phyloP scores from a whole-genome alignment of 2,329 filamentous ascomycete species.

The Cladophialophora carrionii region DNA sequence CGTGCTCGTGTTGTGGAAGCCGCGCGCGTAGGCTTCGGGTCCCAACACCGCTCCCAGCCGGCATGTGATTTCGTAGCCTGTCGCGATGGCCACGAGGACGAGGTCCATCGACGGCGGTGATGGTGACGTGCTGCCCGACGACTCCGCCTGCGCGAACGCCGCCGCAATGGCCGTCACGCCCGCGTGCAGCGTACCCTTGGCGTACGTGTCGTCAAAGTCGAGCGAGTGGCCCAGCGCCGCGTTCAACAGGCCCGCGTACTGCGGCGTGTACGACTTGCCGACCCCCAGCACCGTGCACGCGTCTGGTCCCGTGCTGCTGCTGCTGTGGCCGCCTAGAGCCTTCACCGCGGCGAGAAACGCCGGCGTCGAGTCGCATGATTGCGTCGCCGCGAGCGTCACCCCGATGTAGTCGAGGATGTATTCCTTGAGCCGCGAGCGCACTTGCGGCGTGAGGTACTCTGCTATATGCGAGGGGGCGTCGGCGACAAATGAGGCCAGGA shows the following conservation, averaged over 20 bases:
- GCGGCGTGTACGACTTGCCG: conserved; percentile 39
- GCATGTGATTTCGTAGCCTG: conserved; percentile 44
- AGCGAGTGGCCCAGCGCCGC: conserved; percentile 50
- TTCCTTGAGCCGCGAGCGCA: conserved; percentile 34
- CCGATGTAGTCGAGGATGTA: conserved; percentile 37
- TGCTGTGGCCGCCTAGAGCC: conserved; percentile 24
- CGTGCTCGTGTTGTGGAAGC: conserved; percentile 47
- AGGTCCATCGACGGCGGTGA: conserved; percentile 30
- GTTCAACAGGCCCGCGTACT: conserved; percentile 50
- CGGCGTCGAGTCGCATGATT: conserved; percentile 33
- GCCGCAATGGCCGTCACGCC: conserved; percentile 46
- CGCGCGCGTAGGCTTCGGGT: conserved; percentile 43
- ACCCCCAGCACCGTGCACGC: conserved; percentile 34
- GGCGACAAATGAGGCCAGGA: conserved; percentile 31
- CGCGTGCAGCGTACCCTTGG: conserved; percentile 48
- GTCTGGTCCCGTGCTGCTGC: conserved; percentile 1
- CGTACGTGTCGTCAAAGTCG: conserved; percentile 54
- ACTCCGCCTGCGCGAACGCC: conserved; percentile 43
- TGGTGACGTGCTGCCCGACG: too few species aligned
- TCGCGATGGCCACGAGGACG: conserved; percentile 43
- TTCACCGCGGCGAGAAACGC: conserved; percentile 32
- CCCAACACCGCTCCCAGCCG: conserved; percentile 44
- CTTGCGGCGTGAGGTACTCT: conserved; percentile 17
- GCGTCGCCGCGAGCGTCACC: conserved; percentile 33
- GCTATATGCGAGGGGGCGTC: conserved; percentile 10